Percentiles rank a stretch among this genome's conserved stretches.
Evolutionary conservation across 495 filamentous ascomycete genomes (phyloP).

Genomic region (Penicillium herquei): DNA sequence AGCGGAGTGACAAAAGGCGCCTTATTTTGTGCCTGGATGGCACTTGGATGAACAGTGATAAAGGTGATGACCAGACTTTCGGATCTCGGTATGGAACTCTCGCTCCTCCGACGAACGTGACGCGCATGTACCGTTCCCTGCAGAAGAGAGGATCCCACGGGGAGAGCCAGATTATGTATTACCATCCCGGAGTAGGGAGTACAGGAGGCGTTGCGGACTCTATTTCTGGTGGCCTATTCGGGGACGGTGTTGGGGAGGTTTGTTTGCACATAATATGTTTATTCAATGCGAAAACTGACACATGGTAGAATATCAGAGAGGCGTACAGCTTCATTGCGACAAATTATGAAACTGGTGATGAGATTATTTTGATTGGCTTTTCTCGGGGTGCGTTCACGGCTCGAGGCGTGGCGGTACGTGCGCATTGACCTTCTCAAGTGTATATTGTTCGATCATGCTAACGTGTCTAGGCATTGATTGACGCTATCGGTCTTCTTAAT

Average conservation of each 20-base stretch:
- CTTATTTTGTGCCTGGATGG: conserved; percentile 43
- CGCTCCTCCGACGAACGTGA: conserved; percentile 45
- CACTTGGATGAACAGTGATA: conserved; percentile 41
- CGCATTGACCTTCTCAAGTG: background rate
- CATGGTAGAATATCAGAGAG: conserved; percentile 57
- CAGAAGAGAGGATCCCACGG: conserved; percentile 23
- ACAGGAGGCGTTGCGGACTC: conserved; percentile 39
- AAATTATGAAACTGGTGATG: conserved; percentile 66
- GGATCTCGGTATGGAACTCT: conserved; percentile 21
- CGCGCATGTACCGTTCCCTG: conserved; percentile 39
- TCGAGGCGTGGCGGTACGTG: conserved; percentile 47
- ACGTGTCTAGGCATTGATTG: conserved; percentile 52
- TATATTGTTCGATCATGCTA: background rate
- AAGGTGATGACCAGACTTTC: conserved; percentile 16
- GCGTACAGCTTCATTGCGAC: conserved; percentile 65
- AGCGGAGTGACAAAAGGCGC: conserved; percentile 21
- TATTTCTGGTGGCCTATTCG: conserved; percentile 50
- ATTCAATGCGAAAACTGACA: background rate
- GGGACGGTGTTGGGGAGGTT: conserved; percentile 46
- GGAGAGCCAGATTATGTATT: conserved; percentile 50
- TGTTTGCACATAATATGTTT: conserved; percentile 12
- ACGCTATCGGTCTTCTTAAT: conserved; percentile 61
- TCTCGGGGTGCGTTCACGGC: conserved; percentile 74
- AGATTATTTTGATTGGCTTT: conserved; percentile 70
- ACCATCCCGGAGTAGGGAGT: conserved; percentile 54